Conservation (phyloP, 2,329 filamentous ascomycete species). For the Penicillium capsulatum region DNA sequence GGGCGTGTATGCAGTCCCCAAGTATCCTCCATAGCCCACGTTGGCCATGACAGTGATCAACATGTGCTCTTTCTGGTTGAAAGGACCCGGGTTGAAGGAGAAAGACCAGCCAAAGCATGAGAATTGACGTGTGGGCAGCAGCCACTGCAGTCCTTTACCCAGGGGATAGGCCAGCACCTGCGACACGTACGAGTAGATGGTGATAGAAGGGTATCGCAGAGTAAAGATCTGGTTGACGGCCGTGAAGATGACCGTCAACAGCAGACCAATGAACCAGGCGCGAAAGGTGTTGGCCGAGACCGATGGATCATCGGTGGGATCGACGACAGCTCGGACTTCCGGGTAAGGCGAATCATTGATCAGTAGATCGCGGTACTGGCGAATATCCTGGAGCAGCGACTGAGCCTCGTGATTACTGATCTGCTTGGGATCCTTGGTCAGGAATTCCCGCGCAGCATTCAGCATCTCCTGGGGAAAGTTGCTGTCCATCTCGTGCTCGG, state of each 20-base stretch:
- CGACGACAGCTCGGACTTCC: slow-evolving; percentile 28
- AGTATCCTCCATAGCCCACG: slow-evolving; percentile 38
- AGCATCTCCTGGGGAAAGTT: slow-evolving; percentile 8
- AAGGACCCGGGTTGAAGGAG: slow-evolving; percentile 42
- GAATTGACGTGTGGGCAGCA: slow-evolving; percentile 36
- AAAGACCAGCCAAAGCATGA: slow-evolving; percentile 16
- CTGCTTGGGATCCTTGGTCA: slow-evolving; percentile 4
- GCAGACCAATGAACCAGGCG: slow-evolving; percentile 42
- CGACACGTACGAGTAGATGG: slow-evolving; percentile 44
- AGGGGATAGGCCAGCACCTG: slow-evolving; percentile 44
- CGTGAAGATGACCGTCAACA: slow-evolving; percentile 28
- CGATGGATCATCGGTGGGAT: slow-evolving; percentile 26
- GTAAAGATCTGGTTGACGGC: slow-evolving; percentile 48
- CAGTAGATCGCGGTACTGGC: slow-evolving; percentile 3
- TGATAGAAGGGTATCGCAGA: slow-evolving; percentile 44
- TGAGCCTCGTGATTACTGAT: slow-evolving; percentile 3
- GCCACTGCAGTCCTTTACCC: slow-evolving; percentile 38
- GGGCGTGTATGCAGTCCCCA: slow-evolving; percentile 8
- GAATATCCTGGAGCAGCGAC: slow-evolving; percentile 3
- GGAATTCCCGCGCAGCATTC: slow-evolving; percentile 3
- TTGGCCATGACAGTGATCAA: slow-evolving; percentile 48
- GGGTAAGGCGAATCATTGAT: slow-evolving; percentile 24
- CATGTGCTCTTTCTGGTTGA: slow-evolving; percentile 48
- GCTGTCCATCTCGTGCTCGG: slow-evolving; percentile 8
- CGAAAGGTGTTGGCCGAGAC: slow-evolving; percentile 29